Evolutionary conservation across 495 filamentous ascomycete species (phyloP), one percentile per base, ranked within the genome.

Genomic region (Penicillium ochrochloron): DNA sequence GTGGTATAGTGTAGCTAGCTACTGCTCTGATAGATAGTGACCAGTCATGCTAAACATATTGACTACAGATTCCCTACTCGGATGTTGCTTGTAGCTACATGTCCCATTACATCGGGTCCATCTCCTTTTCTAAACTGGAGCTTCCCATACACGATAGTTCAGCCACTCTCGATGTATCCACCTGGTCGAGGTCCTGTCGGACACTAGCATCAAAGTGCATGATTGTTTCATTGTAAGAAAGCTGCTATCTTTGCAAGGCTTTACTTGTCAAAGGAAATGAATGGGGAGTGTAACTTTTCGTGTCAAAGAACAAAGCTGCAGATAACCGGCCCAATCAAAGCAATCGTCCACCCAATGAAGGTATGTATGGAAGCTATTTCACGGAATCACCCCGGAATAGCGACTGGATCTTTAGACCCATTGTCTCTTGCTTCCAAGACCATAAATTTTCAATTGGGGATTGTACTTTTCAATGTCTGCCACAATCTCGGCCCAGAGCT

Each of bases 401-500:
- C 21, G 12, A 19, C 19, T 48, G 10, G 19, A 12, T 9, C 9
- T 48, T 23, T 25, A 12, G 8, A 23, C 44, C 10, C 44, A 27
- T 27, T 23, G 10, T 25, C 3, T 12, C 10, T 21, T 46, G 21
- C 37, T 31, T 25, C 3, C 0, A 3, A 11, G 4, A 15, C n/a
- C 41, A 42, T 15, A 10, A 17, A 12, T 5, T 15, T 34, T 46
- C 57, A 48, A 17, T 29, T 21, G 23, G 4, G 58, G 29, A 15
- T 25, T 51, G 19, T 33, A 10, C 31, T 34, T 46, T 3, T 23
- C 37, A 27, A 41, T 25, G 17, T 46, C 37, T 10, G 27, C 54
- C 29, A 59, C 33, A 41, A 58, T 25, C 15, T 58, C 54, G n/a
- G 9, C 44, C 61, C 54, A 58, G 10, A 63, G 44, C 15, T 33